Evolutionary conservation across 495 filamentous ascomycete species (phyloP).

Genomic region (Haplographium delicatum): DNA sequence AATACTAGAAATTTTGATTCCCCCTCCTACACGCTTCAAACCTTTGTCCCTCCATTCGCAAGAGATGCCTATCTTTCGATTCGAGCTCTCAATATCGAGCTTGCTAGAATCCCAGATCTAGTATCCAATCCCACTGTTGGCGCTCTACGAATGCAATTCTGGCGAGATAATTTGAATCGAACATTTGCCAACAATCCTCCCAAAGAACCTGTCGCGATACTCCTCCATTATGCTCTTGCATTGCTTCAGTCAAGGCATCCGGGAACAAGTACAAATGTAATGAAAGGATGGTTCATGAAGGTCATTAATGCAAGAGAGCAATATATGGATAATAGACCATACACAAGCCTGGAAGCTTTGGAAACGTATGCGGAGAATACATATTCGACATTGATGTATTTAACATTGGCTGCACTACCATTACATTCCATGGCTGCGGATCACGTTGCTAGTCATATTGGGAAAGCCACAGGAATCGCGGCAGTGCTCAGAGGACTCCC

Average conservation of each 20-base stretch:
- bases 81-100: conserved; percentile 86
- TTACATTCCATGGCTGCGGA: conserved; percentile 79
- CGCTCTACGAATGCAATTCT: conserved; percentile 87
- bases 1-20: conserved; percentile 68
- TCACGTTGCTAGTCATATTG: conserved; percentile 89
- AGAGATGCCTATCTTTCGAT: conserved; percentile 84
- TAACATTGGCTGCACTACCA: conserved; percentile 72
- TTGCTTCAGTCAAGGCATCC: conserved; percentile 51
- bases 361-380: conserved; percentile 92
- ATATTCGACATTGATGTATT: conserved; percentile 88
- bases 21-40: conserved; percentile 77
- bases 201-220: conserved; percentile 84
- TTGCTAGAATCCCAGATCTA: conserved; percentile 80
- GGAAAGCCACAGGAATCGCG: conserved; percentile 85
- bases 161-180: conserved; percentile 75
- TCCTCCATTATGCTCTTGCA: conserved; percentile 65
- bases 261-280: conserved; percentile 51
- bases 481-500: conserved; percentile 81
- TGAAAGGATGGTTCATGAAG: conserved; percentile 75
- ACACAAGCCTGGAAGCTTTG: conserved; percentile 62
- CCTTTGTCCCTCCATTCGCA: conserved; percentile 67
- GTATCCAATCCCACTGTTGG: conserved; percentile 78
- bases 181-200: conserved; percentile 68
- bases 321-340: conserved; percentile 79
- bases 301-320: conserved; percentile 75